Evolutionary conservation across 768 basidiomycete species (phyloP).

Genomic region (Trametes meyenii): DNA sequence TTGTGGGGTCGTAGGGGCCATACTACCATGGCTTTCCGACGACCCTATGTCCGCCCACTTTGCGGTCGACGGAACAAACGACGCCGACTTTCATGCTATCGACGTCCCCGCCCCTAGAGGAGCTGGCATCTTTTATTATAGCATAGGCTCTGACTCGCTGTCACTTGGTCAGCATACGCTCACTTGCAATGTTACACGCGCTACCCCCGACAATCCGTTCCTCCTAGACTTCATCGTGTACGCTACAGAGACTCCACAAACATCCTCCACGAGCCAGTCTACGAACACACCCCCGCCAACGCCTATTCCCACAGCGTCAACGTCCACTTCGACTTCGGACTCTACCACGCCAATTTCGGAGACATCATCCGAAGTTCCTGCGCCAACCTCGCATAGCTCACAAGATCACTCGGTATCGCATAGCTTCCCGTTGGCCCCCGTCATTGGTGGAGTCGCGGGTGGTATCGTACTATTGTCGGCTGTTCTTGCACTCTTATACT

Average conservation of each 20-base stretch:
- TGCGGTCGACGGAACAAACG: not conserved
- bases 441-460: not conserved
- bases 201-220: not conserved
- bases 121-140: not conserved
- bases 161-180: not conserved
- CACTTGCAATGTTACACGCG: not conserved
- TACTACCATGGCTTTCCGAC: not conserved
- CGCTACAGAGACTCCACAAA: not conserved
- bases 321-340: not conserved
- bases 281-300: not conserved
- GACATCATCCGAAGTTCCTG: not conserved
- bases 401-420: not conserved
- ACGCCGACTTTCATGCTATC: too few relatives aligned
- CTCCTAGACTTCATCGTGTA: not conserved
- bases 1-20: not conserved
- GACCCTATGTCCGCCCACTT: not conserved
- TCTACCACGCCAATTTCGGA: not conserved
- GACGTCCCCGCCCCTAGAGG: not conserved
- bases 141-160: not conserved
- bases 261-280: not conserved
- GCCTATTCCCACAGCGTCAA: not conserved
- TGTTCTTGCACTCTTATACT: not conserved
- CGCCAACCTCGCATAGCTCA: not conserved
- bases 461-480: not conserved
- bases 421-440: not conserved